Evolutionary conservation across 331 rosid genomes (phyloP).

Genomic region (Ulmus americana): DNA sequence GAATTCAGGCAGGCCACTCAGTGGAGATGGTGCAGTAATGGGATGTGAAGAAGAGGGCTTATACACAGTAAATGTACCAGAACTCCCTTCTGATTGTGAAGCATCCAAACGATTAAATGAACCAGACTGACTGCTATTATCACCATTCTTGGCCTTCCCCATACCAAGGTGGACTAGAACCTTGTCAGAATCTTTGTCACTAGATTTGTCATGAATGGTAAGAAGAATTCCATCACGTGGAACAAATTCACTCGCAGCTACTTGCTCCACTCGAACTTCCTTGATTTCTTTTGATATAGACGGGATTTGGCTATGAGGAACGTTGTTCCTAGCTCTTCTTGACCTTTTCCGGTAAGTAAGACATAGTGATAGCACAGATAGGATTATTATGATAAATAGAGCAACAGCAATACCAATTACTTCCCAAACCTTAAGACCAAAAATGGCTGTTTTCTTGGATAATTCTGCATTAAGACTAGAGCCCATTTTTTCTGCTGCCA

Average conservation of each 20-base stretch:
- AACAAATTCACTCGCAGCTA: conserved; percentile 52
- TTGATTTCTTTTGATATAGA: conserved; percentile 74
- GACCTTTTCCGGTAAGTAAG: conserved; percentile 72
- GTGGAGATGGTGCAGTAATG: conserved; percentile 67
- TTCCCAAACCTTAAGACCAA: conserved; percentile 76
- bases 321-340: conserved; percentile 39
- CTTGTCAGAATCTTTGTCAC: conserved; percentile 71
- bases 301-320: conserved; percentile 66
- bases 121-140: conserved; percentile 54
- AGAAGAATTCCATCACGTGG: conserved; percentile 77
- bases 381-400: conserved; percentile 58
- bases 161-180: conserved; percentile 69
- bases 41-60: conserved; percentile 65
- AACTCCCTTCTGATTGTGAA: conserved; percentile 67
- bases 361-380: conserved; percentile 56
- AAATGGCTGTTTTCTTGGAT: conserved; percentile 55
- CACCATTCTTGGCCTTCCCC: conserved; percentile 60
- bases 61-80: conserved; percentile 44
- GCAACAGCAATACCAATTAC: conserved; percentile 71
- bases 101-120: conserved; percentile 62
- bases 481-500: conserved; percentile 41
- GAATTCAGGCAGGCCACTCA: conserved; percentile 77
- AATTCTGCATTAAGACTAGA: conserved; percentile 51
- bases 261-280: conserved; percentile 84
- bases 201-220: conserved; percentile 74